Base-by-base conservation (phyloP, 2,329 filamentous ascomycete genomes). In the Pseudohalonectria lignicola region DNA sequence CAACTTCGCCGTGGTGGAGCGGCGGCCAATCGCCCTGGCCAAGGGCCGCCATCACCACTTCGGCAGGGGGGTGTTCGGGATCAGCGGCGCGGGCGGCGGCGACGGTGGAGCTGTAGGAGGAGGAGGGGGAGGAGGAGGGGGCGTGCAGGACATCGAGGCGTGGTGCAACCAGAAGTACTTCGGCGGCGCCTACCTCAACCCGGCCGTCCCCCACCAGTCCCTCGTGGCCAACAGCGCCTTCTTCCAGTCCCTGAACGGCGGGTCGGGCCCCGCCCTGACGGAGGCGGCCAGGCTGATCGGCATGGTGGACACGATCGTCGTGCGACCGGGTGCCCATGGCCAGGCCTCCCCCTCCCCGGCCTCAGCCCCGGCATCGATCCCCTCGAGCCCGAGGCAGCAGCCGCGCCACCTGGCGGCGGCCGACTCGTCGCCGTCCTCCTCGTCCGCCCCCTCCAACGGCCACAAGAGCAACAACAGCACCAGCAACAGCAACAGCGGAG, bases 101-200 rank as follows among this genome's bases (percentile, higher is more conserved):
- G n/a, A n/a, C n/a, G n/a, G n/a, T n/a, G n/a, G n/a, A n/a, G n/a
- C n/a, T n/a, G n/a, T n/a, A n/a, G n/a, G n/a, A n/a, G n/a, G n/a
- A n/a, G n/a, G n/a, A n/a, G n/a, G n/a, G n/a, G n/a, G n/a, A n/a
- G n/a, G n/a, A n/a, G n/a, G n/a, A n/a, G 17, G 18, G 12, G 35
- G 35, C 6, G 30, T 31, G 5, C 69, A 69, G 3, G 77, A 76
- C 13, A 72, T 92, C 43, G 82, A 88, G 53, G 64, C 75, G 1
- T 79, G 85, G 57, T 76, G 86, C 48, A 73, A 77, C 41, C 79
- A 86, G 50, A 74, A 74, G 37, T 74, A 77, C 39, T 93, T 94
- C 57, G 86, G 86, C 31, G 86, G 86, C 29, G 84, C 85, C 25
- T 88, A 85, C 51, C 69, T 93, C 43, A 83, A 82, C 50, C 85